Evolutionary conservation across 805 yeast genomes (phyloP).

Genomic region (Isabelozyma pseudorhagii): DNA sequence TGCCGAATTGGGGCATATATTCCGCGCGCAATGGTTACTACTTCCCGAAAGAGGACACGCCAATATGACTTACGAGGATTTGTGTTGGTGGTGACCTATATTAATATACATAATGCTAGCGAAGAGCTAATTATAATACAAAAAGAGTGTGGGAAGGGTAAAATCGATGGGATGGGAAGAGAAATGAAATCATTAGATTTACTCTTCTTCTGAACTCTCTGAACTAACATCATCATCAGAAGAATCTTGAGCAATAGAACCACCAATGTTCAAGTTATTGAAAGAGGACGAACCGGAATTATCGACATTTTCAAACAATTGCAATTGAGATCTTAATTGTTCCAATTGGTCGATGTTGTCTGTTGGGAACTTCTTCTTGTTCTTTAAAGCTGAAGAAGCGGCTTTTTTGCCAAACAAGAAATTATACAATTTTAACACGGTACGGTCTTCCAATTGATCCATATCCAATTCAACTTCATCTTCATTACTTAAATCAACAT

Average conservation of each 20-base stretch:
- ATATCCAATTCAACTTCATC: slow-evolving; percentile 92
- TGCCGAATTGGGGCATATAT: background rate
- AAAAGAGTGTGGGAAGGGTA: slow-evolving; percentile 5
- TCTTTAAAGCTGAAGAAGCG: slow-evolving; percentile 39
- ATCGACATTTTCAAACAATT: slow-evolving; percentile 38
- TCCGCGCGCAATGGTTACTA: background rate
- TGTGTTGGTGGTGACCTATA: background rate
- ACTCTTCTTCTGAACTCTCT: slow-evolving; percentile 75
- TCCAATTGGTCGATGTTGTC: slow-evolving; percentile 54
- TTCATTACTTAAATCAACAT: slow-evolving; percentile 58
- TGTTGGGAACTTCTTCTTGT: slow-evolving; percentile 25
- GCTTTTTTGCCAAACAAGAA: slow-evolving; percentile 56
- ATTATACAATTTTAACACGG: slow-evolving; percentile 79
- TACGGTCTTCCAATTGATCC: slow-evolving; percentile 84
- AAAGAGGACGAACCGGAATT: slow-evolving; percentile 19
- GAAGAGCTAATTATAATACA: slow-evolving; percentile 1
- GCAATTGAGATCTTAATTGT: slow-evolving; percentile 53
- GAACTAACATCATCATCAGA: slow-evolving; percentile 50
- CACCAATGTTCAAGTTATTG: slow-evolving; percentile 30
- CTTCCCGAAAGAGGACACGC: too few relatives aligned
- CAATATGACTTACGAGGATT: too few relatives aligned
- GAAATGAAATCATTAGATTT: slow-evolving; percentile 7
- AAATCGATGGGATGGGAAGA: slow-evolving; percentile 1
- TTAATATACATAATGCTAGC: slow-evolving; percentile 8
- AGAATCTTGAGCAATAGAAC: slow-evolving; percentile 26